phyloP scores from a whole-genome alignment of 2,329 filamentous ascomycete genomes.

The Trichophaea hybrida region DNA sequence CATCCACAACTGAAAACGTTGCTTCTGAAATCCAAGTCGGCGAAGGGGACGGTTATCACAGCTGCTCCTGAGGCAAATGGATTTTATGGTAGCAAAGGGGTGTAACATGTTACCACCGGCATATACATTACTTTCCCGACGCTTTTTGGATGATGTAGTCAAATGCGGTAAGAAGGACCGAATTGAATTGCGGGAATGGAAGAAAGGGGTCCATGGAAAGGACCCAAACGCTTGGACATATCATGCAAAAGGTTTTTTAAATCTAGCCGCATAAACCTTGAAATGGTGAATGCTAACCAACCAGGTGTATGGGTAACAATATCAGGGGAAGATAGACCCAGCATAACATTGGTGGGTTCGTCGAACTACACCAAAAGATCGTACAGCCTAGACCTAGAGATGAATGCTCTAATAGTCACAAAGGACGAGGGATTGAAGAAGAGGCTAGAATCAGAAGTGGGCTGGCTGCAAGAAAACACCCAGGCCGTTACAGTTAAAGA shows the following conservation, averaged over 20 bases:
- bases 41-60: constrained; percentile 69
- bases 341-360: constrained; percentile 72
- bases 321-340: constrained; percentile 49
- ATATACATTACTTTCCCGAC: constrained; percentile 74
- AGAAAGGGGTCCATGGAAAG: constrained; percentile 62
- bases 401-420: constrained; percentile 75
- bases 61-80: constrained; percentile 89
- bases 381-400: constrained; percentile 83
- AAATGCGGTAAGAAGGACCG: constrained; percentile 40
- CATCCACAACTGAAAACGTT: constrained; percentile 68
- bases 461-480: constrained; percentile 64
- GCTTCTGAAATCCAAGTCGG: constrained; percentile 57
- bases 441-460: constrained; percentile 63
- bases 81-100: constrained; percentile 75
- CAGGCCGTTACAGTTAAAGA: constrained; percentile 56
- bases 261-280: not conserved
- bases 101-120: constrained; percentile 85
- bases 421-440: constrained; percentile 55
- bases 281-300: not conserved
- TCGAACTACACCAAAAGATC: constrained; percentile 93
- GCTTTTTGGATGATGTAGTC: constrained; percentile 55
- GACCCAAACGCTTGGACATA: constrained; percentile 79
- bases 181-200: constrained; percentile 77
- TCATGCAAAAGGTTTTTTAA: constrained; percentile 66
- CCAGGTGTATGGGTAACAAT: constrained; percentile 62